These are phyloP conservation scores for Leccinum uliginosum DNA, from an alignment of 768 basidiomycete species.

Conservation along the genomic window DNA sequence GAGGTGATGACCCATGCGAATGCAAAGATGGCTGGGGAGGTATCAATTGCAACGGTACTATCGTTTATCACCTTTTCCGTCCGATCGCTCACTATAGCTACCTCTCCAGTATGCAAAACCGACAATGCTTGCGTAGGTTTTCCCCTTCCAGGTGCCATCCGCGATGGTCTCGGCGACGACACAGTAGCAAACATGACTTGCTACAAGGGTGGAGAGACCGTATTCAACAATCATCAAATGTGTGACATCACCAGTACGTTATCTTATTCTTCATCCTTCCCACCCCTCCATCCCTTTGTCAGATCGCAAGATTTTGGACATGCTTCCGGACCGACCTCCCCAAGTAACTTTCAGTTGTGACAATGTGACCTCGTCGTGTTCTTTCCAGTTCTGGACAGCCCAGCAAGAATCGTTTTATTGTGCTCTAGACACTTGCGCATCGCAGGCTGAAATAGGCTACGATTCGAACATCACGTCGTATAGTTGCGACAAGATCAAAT, in stretches of 20 bases:
- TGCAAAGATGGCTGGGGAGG: conserved; percentile 96
- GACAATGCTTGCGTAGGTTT: conserved; percentile 79
- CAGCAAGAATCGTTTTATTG: conserved; percentile 96
- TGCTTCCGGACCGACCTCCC: conserved; percentile 84
- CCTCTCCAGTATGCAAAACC: conserved; percentile 73
- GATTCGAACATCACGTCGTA: conserved; percentile 73
- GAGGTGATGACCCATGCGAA: conserved; percentile 74
- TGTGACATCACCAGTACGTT: conserved; percentile 94
- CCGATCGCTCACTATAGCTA: background rate
- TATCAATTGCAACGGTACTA: conserved; percentile 93
- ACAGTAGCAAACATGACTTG: conserved; percentile 75
- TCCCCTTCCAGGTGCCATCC: conserved; percentile 50
- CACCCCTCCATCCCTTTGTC: conserved; percentile 2
- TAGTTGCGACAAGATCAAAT: conserved; percentile 78
- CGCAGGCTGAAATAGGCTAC: conserved; percentile 44
- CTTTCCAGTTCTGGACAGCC: conserved; percentile 98
- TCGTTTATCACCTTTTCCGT: background rate
- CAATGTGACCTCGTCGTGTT: conserved; percentile 56
- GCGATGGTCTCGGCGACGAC: conserved; percentile 37
- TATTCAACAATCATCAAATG: conserved; percentile 96
- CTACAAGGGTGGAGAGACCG: conserved; percentile 87
- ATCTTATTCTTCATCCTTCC: background rate
- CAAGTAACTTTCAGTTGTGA: conserved; percentile 97
- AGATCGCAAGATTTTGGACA: conserved; percentile 95
- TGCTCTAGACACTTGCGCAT: conserved; percentile 66